phyloP scores from a whole-genome alignment of 2,329 filamentous ascomycete species.

The Cercospora sojina region DNA sequence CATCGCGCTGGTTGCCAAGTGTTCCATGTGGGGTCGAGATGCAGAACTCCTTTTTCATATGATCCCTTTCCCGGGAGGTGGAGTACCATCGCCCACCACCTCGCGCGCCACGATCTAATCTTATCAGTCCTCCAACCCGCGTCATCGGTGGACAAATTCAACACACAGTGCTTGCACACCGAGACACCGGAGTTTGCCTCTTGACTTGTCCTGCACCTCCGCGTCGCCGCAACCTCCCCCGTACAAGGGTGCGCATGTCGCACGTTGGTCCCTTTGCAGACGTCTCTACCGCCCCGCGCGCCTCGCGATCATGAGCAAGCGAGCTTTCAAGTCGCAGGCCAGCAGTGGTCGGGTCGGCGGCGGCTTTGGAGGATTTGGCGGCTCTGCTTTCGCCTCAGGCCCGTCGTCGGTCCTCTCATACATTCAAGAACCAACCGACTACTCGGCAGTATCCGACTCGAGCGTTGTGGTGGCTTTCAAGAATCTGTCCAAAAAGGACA shows the following conservation, averaged over 20 bases:
- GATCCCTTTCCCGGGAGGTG: background rate
- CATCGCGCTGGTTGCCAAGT: background rate
- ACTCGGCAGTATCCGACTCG: constrained; percentile 72
- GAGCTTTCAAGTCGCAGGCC: constrained; percentile 63
- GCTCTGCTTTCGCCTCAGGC: constrained; percentile 47
- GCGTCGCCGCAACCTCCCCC: background rate
- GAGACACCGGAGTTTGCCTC: background rate
- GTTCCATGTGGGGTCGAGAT: background rate
- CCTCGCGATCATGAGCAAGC: constrained; percentile 44
- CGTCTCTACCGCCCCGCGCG: background rate
- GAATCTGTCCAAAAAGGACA: constrained; percentile 88
- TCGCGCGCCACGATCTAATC: background rate
- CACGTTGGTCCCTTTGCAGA: too few relatives aligned
- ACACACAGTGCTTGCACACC: background rate
- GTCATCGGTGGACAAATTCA: constrained; percentile 6
- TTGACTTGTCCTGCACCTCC: background rate
- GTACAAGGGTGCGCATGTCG: background rate
- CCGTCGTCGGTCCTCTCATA: constrained; percentile 73
- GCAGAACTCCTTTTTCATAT: background rate
- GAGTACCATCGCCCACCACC: background rate
- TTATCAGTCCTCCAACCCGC: background rate
- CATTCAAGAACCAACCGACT: constrained; percentile 79
- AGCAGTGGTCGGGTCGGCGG: constrained; percentile 59
- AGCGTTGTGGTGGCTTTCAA: constrained; percentile 89
- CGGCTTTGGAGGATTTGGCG: constrained; percentile 39